These are phyloP conservation scores for Hypsizygus ulmarius DNA, from an alignment of 1,284 basidiomycete genomes.

Conservation along the genomic window DNA sequence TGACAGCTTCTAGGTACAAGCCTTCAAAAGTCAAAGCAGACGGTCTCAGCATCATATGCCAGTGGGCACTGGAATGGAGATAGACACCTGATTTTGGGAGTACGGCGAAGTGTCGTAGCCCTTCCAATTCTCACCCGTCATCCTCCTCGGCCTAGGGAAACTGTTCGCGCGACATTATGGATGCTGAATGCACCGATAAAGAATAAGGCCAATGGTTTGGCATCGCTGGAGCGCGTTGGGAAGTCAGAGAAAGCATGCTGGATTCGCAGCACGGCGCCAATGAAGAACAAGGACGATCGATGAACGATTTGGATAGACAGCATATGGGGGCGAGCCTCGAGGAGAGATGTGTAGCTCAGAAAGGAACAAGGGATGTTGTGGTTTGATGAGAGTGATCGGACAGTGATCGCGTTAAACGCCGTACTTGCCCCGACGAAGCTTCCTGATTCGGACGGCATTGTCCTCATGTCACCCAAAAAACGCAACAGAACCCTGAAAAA, in stretches of 20 bases:
- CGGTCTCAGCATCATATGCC: too few species aligned
- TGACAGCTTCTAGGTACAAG: too few species aligned
- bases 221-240: too few species aligned
- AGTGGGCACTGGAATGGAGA: too few species aligned
- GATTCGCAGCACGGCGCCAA: background rate
- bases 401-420: slow-evolving; percentile 7
- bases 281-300: slow-evolving; percentile 17
- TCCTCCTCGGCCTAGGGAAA: too few species aligned
- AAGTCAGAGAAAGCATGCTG: background rate
- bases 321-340: background rate
- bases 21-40: too few species aligned
- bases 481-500: slow-evolving; percentile 12
- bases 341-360: slow-evolving; percentile 6
- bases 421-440: slow-evolving; percentile 9
- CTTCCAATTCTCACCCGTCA: too few species aligned
- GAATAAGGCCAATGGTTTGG: too few species aligned
- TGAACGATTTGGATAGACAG: slow-evolving; percentile 2
- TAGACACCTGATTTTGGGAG: too few species aligned
- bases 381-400: slow-evolving; percentile 1
- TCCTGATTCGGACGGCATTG: slow-evolving; percentile 20
- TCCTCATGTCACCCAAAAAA: slow-evolving; percentile 14
- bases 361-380: slow-evolving; percentile 18
- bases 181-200: too few species aligned
- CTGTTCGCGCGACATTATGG: too few species aligned
- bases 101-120: too few species aligned